Evolutionary conservation across 2,329 filamentous ascomycete species (phyloP), one percentile per base, ranked within the genome.

Genomic region (Hansfordia pulvinata): DNA sequence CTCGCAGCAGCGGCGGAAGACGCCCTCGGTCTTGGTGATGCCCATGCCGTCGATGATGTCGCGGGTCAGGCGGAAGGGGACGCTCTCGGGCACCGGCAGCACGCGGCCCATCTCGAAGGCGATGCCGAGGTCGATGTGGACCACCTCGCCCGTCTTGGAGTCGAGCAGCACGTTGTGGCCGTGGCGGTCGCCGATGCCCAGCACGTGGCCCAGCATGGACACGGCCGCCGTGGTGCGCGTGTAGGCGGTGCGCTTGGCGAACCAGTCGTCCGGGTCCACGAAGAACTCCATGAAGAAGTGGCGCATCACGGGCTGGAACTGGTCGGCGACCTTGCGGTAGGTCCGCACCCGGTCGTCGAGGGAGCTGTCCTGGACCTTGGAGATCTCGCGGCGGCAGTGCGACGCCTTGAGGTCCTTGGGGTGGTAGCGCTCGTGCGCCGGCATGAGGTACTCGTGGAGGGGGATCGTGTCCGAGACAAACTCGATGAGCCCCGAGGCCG

Each of bases 261-360:
- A 98, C 90, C 90, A 99, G 39, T 93, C 86, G 46, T 98, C 88
- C 0, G 90, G 90, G 36, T 93, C 84, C 27, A 76, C 66, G 47
- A 93, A 99, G 33, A 80, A 73, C 49, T 99, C 90, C 62, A 94
- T 84, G 50, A 98, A 93, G 57, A 98, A 99, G 57, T 86, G 93
- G 30, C 80, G 74, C 76, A 98, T 81, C 4, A 96, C 90, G 0
- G 92, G 90, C 34, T 85, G 80, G 50, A 96, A 93, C 26, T 71
- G 70, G 4, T 85, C 76, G 5, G 74, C 77, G 3, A 94, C 76
- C 35, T 75, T 77, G 26, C 77, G 75, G 57, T 80, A 99, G 1
- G 71, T 73, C 35, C 69, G 66, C 25, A 93, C 60, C 10, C 90
- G 74, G 7, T 67, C 63, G 17, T 86, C 80, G 8, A 74, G 62